phyloP scores from a whole-genome alignment of 805 yeast species.

The Yarrowia keelungensis region DNA sequence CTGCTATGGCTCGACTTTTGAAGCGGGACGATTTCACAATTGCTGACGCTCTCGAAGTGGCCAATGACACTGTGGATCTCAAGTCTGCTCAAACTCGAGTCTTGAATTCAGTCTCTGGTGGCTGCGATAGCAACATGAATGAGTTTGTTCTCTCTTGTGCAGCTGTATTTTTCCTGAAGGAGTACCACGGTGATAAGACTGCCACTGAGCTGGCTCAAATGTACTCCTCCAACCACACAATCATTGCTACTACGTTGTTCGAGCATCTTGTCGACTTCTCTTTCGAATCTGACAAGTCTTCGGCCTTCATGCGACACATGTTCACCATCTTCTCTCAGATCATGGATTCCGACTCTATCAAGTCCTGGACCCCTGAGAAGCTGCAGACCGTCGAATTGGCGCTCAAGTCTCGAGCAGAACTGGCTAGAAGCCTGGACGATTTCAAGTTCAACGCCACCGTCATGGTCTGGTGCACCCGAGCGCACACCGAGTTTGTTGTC shows the following conservation, averaged over 20 bases:
- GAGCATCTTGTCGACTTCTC: conserved; percentile 9
- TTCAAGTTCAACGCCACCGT: conserved; percentile 14
- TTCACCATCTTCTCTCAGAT: not conserved
- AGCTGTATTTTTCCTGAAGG: not conserved
- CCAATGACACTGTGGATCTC: conserved; percentile 7
- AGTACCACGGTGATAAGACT: conserved; percentile 2
- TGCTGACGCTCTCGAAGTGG: not conserved
- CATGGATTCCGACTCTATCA: not conserved
- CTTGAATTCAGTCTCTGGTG: not conserved
- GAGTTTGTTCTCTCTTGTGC: not conserved
- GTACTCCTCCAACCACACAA: not conserved
- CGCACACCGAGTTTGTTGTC: not conserved
- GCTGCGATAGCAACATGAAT: not conserved
- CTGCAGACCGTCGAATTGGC: not conserved
- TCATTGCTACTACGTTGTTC: not conserved
- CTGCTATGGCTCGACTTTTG: conserved; percentile 6
- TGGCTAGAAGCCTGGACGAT: not conserved
- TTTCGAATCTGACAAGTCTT: not conserved
- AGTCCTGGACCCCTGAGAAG: not conserved
- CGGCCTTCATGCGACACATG: conserved; percentile 8
- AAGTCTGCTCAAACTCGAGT: not conserved
- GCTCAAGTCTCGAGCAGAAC: not conserved
- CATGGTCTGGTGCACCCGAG: conserved; percentile 8
- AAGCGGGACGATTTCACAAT: not conserved
- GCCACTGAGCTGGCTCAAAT: not conserved